These are phyloP conservation scores for Solanum appendiculatum DNA, from an alignment of 257 asterid species.

Conservation along the genomic window DNA sequence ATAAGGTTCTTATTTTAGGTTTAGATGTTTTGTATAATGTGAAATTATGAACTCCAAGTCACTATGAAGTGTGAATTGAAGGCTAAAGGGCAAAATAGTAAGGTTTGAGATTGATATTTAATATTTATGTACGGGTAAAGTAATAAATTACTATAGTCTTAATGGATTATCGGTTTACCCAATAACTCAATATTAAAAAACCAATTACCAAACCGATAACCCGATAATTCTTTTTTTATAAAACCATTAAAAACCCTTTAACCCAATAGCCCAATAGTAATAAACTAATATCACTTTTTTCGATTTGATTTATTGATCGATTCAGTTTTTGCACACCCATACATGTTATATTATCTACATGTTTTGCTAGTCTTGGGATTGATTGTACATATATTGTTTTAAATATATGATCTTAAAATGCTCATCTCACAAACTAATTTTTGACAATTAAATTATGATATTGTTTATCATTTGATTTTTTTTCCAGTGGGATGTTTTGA, in stretches of 20 bases:
- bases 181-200: no score
- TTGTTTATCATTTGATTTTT: not conserved
- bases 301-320: not conserved
- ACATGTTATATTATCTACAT: not conserved
- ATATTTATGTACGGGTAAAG: not conserved
- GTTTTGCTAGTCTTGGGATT: not conserved
- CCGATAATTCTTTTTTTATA: no score
- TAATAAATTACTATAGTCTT: not conserved
- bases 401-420: not conserved
- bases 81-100: not conserved
- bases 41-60: not conserved
- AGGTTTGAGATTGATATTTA: not conserved
- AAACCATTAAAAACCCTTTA: not conserved
- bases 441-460: not conserved
- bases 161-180: no score
- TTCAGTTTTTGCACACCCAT: not conserved
- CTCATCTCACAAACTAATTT: not conserved
- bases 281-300: not conserved
- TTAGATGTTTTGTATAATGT: not conserved
- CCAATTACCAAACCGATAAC: not conserved
- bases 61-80: not conserved
- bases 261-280: not conserved
- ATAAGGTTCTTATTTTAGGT: not conserved
- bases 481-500: slow-evolving; percentile 63
- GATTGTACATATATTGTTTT: not conserved